Evolutionary conservation across 1,284 basidiomycete genomes (phyloP), one percentile per base, ranked within the genome.

Genomic region (Cutaneotrichosporon sp.): DNA sequence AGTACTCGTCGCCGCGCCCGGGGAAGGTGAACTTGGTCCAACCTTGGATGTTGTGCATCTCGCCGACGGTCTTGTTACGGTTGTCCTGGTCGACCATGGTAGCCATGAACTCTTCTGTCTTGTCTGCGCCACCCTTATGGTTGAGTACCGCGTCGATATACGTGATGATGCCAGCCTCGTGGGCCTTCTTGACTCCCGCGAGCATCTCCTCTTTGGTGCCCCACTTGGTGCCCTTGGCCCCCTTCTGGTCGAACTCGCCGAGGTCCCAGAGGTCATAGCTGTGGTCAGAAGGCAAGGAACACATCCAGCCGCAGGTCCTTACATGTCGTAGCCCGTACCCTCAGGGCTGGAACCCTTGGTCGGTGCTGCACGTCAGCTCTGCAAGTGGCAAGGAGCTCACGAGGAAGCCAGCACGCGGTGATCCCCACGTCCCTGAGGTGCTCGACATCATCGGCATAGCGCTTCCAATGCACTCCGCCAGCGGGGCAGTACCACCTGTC

Each of bases 201-300:
- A 92, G 74, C 22, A 96, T 85, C 71, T 97, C 88, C 53, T 92
- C 86, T 70, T 89, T 90, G 14, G 89, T 90, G 21, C 95, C 95
- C 91, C 93, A 98, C 68, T 94, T 86, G n/a, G 94, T 97, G 10
- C 83, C 78, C 58, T 86, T 80, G n/a, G 85, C 82, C 13, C 89
- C 90, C 77, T 92, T 95, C 77, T 91, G 90, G 59, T 92, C 81
- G 70, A 97, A 97, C 82, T 97, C 94, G 56, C 95, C 95, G 11
- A 97, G 81, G 76, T 94, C 92, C 90, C 90, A 93, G 86, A 92
- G 65, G 66, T 83, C 82, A 71, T 83, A 84, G 60, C 83, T 81
- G 62, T 77, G 78, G 64, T 83, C 38, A 51, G 62, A 14, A 5
- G 40, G 11, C 16, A 1, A 18, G 14, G 14, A 5, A 18, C 42